A percentile compares a stretch with the other conserved stretches of the same genome.
Conservation (phyloP, 345 rosid genomes). For the Bretschneidera sinensis region DNA sequence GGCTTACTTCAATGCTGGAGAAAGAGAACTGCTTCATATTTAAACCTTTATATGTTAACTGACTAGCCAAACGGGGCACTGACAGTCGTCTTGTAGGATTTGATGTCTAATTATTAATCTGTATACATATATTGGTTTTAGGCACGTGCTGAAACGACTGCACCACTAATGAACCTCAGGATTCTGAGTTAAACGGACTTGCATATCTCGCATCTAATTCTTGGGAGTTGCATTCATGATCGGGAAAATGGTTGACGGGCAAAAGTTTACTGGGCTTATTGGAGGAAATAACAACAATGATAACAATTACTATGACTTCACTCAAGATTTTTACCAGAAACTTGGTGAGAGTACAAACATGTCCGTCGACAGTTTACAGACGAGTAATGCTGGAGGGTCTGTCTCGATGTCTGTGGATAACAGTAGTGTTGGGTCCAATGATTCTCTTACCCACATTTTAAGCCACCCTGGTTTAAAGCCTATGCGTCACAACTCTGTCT, state of each 20-base stretch:
- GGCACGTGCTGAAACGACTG: slow-evolving; percentile 16
- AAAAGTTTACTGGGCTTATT: slow-evolving; percentile 34
- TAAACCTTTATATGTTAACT: too few species aligned
- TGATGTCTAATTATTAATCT: slow-evolving; percentile 1
- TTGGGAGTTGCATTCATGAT: neutral
- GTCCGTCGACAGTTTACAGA: slow-evolving; percentile 54
- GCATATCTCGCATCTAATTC: slow-evolving; percentile 10
- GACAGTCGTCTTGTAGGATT: slow-evolving; percentile 4
- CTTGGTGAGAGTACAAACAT: slow-evolving; percentile 55
- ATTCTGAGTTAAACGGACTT: slow-evolving; percentile 4
- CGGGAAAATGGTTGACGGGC: slow-evolving; percentile 30
- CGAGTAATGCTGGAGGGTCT: slow-evolving; percentile 56
- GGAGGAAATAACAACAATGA: slow-evolving; percentile 34
- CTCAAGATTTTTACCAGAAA: slow-evolving; percentile 54
- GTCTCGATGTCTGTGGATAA: slow-evolving; percentile 63
- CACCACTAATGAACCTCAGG: neutral
- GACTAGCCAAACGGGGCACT: neutral
- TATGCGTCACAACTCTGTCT: slow-evolving; percentile 29
- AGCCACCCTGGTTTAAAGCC: slow-evolving; percentile 56
- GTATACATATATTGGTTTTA: slow-evolving; percentile 11
- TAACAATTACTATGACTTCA: slow-evolving; percentile 43
- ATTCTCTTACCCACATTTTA: slow-evolving; percentile 44
- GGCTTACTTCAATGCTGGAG: too few species aligned
- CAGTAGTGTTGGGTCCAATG: slow-evolving; percentile 61
- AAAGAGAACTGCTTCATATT: too few species aligned